A percentile compares a stretch with the other conserved stretches of the same genome.
Conservation (phyloP, 2,329 filamentous ascomycete genomes). For the Cadophora sp. region DNA sequence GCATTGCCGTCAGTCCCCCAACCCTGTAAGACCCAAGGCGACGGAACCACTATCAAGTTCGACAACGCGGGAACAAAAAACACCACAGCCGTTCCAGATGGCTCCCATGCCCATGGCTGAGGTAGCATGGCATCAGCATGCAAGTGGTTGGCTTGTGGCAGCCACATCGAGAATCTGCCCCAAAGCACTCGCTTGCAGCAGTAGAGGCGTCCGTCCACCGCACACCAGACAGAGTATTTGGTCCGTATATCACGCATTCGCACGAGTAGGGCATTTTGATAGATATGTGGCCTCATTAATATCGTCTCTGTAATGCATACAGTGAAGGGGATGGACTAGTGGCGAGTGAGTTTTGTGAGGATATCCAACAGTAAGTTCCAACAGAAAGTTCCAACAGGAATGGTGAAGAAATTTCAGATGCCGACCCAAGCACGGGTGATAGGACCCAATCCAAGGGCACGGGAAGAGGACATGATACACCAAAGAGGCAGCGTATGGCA, state of each 20-base stretch:
- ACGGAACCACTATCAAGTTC: not conserved
- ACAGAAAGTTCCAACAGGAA: not conserved
- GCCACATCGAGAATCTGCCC: not conserved
- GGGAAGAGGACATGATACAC: not conserved
- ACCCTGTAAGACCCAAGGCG: constrained; percentile 16
- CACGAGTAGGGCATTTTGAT: not conserved
- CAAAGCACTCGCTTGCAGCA: not conserved
- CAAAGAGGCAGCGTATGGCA: not conserved
- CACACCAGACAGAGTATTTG: too few species aligned
- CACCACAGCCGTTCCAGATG: not conserved
- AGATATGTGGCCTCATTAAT: too few species aligned
- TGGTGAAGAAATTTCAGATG: not conserved
- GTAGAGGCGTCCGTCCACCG: too few species aligned
- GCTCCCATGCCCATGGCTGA: not conserved
- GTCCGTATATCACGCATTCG: too few species aligned
- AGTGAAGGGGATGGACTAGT: not conserved
- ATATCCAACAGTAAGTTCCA: not conserved
- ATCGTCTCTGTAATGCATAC: not conserved
- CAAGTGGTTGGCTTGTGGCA: not conserved
- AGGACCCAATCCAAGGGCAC: constrained; percentile 12
- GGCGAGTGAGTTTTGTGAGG: not conserved
- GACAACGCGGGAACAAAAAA: not conserved
- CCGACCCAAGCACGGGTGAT: constrained; percentile 6
- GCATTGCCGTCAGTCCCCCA: constrained; percentile 3
- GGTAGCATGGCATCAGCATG: not conserved